Evolutionary conservation across 805 yeast species (phyloP).

Genomic region (Pichia scutulata): DNA sequence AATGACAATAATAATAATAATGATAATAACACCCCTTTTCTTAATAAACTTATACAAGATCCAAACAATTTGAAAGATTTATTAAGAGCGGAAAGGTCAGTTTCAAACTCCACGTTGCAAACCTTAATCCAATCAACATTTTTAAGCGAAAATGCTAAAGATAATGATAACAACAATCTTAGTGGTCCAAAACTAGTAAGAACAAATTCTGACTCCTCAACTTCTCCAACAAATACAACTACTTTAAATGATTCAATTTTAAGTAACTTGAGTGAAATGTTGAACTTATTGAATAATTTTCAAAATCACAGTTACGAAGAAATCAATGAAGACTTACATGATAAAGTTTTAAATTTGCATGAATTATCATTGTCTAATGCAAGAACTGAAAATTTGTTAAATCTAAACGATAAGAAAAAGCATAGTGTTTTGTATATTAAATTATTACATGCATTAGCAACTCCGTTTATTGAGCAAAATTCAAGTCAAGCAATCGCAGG

Average conservation of each 20-base stretch:
- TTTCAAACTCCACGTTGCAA: conserved; percentile 41
- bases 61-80: conserved; percentile 4
- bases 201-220: conserved; percentile 2
- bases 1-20: neutral
- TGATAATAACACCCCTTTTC: no score
- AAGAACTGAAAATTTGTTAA: conserved; percentile 16
- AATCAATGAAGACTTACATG: conserved; percentile 17
- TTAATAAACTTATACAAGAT: neutral
- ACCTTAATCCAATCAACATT: conserved; percentile 31
- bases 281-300: conserved; percentile 1
- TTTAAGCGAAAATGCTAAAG: no score
- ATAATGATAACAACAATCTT: neutral
- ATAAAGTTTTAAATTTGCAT: conserved; percentile 46
- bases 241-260: neutral
- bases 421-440: conserved; percentile 37
- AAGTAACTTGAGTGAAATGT: conserved; percentile 4
- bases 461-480: conserved; percentile 48
- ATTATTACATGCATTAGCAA: conserved; percentile 55
- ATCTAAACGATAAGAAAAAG: conserved; percentile 17
- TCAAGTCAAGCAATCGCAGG: conserved; percentile 18
- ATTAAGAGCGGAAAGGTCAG: conserved; percentile 32
- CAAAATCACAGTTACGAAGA: conserved; percentile 9
- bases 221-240: neutral
- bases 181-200: neutral
- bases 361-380: conserved; percentile 44